Conservation (phyloP, 306 rosid genomes). For the Cercis canadensis region DNA sequence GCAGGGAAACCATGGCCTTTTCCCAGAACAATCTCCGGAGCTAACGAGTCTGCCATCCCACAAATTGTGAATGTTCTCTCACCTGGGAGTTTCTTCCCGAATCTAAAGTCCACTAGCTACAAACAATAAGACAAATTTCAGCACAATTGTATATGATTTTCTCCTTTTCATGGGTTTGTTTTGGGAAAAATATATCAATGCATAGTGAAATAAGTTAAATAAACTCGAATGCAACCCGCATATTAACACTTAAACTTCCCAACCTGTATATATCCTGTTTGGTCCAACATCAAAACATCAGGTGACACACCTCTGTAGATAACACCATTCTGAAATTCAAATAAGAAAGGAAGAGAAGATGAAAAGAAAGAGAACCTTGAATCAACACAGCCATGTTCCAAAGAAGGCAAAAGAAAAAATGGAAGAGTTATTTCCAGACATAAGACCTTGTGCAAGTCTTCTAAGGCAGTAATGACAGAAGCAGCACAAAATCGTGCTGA, state of each 20-base stretch:
- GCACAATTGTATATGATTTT: conserved; percentile 15
- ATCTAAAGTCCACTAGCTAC: conserved; percentile 92
- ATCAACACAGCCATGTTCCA: conserved; percentile 13
- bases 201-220: neutral
- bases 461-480: conserved; percentile 72
- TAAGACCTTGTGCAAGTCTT: conserved; percentile 85
- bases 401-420: conserved; percentile 14
- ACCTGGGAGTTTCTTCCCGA: conserved; percentile 68
- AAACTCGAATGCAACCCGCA: conserved; percentile 31
- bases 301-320: conserved; percentile 96
- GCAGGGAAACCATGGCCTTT: conserved; percentile 94
- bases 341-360: conserved; percentile 29
- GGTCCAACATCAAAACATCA: conserved; percentile 85
- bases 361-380: conserved; percentile 25
- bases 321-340: conserved; percentile 81
- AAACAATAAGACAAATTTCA: conserved; percentile 30
- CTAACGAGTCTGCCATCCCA: conserved; percentile 85
- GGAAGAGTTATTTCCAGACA: conserved; percentile 23
- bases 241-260: conserved; percentile 4
- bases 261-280: conserved; percentile 85
- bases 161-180: conserved; percentile 10
- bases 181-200: conserved; percentile 3
- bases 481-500: conserved; percentile 78
- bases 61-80: conserved; percentile 92
- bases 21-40: conserved; percentile 95